A percentile compares a stretch with the other conserved stretches of the same genome.
These are phyloP conservation scores for Diaporthe sp. DNA, from an alignment of 2,329 filamentous ascomycete species.

Conservation along the genomic window DNA sequence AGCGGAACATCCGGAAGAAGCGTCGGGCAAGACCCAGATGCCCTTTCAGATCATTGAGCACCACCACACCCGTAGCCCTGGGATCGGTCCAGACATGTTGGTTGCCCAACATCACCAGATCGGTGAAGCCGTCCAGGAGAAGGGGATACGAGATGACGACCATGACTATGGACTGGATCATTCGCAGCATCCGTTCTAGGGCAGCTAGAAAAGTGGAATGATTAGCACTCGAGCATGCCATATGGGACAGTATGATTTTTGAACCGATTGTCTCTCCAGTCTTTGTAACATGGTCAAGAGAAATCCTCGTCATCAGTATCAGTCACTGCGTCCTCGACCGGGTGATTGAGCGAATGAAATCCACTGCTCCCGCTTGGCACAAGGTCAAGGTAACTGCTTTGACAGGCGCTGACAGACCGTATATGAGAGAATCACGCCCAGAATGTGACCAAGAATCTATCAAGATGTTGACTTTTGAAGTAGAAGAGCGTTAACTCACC, in stretches of 20 bases:
- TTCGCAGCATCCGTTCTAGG: slow-evolving; percentile 39
- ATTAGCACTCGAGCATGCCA: background rate
- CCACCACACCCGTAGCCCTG: background rate
- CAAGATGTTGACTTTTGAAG: background rate
- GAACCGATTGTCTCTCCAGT: no score
- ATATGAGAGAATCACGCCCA: no score
- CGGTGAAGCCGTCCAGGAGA: slow-evolving; percentile 20
- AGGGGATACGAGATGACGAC: slow-evolving; percentile 35
- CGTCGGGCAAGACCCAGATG: slow-evolving; percentile 60
- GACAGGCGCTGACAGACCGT: no score
- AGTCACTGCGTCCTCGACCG: no score
- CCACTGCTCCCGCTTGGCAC: no score
- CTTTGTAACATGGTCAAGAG: background rate
- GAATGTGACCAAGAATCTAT: background rate
- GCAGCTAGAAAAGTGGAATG: slow-evolving; percentile 26
- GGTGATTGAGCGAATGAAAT: no score
- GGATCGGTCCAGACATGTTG: slow-evolving; percentile 30
- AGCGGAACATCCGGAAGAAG: slow-evolving; percentile 78
- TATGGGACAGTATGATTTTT: background rate
- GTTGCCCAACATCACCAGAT: slow-evolving; percentile 36
- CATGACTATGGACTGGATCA: slow-evolving; percentile 39
- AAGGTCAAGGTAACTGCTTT: no score
- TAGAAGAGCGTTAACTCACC: slow-evolving; percentile 40
- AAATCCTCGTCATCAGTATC: no score
- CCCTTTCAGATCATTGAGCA: slow-evolving; percentile 31